Evolutionary conservation across 176 grass and related monocot genomes (phyloP).

Genomic region (Triticum timopheevii): DNA sequence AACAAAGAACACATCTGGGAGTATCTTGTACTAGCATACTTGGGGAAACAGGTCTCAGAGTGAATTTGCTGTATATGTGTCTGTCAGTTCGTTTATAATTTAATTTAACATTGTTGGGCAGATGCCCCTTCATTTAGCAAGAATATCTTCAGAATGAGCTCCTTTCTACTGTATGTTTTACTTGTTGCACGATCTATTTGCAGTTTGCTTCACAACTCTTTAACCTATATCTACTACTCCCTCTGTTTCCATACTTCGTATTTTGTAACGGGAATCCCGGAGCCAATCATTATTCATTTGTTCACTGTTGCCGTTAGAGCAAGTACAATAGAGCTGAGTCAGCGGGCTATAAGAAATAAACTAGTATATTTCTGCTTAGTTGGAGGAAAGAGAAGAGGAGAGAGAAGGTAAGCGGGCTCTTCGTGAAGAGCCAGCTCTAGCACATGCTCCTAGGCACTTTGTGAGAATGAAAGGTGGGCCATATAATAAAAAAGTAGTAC

Average conservation of each 20-base stretch:
- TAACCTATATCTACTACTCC: not conserved
- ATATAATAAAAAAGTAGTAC: no score
- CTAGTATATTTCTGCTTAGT: no score
- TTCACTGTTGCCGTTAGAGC: not conserved
- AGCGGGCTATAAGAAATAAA: no score
- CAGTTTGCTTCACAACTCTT: not conserved
- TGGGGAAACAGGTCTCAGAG: not conserved
- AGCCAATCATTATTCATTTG: not conserved
- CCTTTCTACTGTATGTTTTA: not conserved
- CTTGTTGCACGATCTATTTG: not conserved
- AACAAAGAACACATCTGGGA: not conserved
- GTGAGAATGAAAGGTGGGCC: no score
- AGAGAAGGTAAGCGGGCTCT: no score
- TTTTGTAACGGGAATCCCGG: no score
- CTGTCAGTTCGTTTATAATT: not conserved
- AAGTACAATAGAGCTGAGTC: no score
- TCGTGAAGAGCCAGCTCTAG: no score
- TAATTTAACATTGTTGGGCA: not conserved
- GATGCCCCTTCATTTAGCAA: not conserved
- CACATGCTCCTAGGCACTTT: no score
- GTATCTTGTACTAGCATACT: not conserved
- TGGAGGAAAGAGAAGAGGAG: no score
- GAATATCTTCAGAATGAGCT: not conserved
- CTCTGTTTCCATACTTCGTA: no score
- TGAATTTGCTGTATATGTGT: slow-evolving; percentile 1